Evolutionary conservation across 2,329 filamentous ascomycete genomes (phyloP).

Genomic region (Diplodia seriata): DNA sequence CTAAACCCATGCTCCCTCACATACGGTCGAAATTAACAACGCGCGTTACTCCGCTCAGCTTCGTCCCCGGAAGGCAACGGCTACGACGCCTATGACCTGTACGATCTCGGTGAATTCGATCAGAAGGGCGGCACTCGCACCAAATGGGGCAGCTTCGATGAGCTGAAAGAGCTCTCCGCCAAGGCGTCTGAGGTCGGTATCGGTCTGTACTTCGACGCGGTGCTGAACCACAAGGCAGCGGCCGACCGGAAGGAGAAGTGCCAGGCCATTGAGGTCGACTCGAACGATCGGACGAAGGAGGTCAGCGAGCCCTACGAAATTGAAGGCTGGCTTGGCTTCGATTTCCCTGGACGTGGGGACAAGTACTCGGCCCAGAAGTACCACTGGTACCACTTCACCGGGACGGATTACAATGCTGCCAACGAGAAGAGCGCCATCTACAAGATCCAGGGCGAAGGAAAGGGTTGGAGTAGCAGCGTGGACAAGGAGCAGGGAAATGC

Average conservation of each 20-base stretch:
- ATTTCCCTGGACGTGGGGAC: slow-evolving; percentile 67
- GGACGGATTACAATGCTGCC: slow-evolving; percentile 69
- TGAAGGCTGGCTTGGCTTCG: slow-evolving; percentile 71
- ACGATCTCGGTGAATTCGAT: slow-evolving; percentile 73
- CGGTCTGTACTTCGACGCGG: slow-evolving; percentile 71
- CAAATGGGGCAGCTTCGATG: slow-evolving; percentile 72
- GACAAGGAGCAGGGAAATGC: slow-evolving; percentile 70
- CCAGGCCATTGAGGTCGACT: slow-evolving; percentile 68
- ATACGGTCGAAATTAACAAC: not conserved
- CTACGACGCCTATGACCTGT: slow-evolving; percentile 69
- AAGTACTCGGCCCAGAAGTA: slow-evolving; percentile 69
- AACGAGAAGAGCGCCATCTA: slow-evolving; percentile 67
- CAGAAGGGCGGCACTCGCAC: slow-evolving; percentile 69
- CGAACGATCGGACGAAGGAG: slow-evolving; percentile 62
- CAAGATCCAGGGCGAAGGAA: slow-evolving; percentile 68
- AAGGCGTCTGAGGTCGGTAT: slow-evolving; percentile 62
- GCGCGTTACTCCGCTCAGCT: slow-evolving; percentile 44
- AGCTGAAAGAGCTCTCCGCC: slow-evolving; percentile 62
- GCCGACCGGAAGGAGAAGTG: slow-evolving; percentile 71
- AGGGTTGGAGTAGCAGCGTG: slow-evolving; percentile 69
- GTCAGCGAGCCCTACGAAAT: slow-evolving; percentile 66
- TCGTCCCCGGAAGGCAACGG: slow-evolving; percentile 68
- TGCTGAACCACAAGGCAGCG: slow-evolving; percentile 75
- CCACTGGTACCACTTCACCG: slow-evolving; percentile 71
- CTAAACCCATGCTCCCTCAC: no score